A percentile compares a stretch with the other conserved stretches of the same genome.
Conservation (phyloP, 768 basidiomycete genomes). For the Gyrodon lividus region DNA sequence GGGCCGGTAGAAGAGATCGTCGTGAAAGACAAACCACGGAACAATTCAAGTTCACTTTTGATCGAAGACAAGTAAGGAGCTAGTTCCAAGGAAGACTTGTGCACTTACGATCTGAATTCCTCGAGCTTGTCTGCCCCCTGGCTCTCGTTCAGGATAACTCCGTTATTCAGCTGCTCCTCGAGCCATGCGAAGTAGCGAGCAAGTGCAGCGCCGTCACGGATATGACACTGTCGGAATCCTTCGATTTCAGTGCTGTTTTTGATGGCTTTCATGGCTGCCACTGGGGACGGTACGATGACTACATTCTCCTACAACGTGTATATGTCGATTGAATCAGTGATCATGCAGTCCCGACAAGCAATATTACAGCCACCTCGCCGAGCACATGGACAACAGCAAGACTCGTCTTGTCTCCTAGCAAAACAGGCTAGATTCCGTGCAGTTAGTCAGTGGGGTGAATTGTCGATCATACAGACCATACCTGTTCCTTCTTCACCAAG, state of each 20-base stretch:
- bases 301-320: slow-evolving; percentile 50
- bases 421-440: slow-evolving; percentile 52
- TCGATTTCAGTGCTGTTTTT: slow-evolving; percentile 82
- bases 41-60: slow-evolving; percentile 68
- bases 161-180: slow-evolving; percentile 73
- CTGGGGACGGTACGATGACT: slow-evolving; percentile 62
- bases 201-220: slow-evolving; percentile 87
- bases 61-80: slow-evolving; percentile 1
- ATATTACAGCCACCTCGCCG: slow-evolving; percentile 48
- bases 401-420: slow-evolving; percentile 76
- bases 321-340: background rate
- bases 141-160: slow-evolving; percentile 67
- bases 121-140: slow-evolving; percentile 79
- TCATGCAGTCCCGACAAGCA: background rate
- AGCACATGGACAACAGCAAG: slow-evolving; percentile 81
- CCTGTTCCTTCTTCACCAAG: slow-evolving; percentile 33
- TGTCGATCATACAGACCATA: slow-evolving; percentile 10
- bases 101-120: slow-evolving; percentile 74
- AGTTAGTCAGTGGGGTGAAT: background rate
- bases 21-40: slow-evolving; percentile 84
- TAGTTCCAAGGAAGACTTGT: background rate
- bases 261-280: slow-evolving; percentile 77
- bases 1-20: slow-evolving; percentile 94
- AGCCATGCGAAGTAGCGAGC: slow-evolving; percentile 93
- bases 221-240: slow-evolving; percentile 86